phyloP scores from a whole-genome alignment of 2,329 filamentous ascomycete genomes.

The Grosmannia penicillata region DNA sequence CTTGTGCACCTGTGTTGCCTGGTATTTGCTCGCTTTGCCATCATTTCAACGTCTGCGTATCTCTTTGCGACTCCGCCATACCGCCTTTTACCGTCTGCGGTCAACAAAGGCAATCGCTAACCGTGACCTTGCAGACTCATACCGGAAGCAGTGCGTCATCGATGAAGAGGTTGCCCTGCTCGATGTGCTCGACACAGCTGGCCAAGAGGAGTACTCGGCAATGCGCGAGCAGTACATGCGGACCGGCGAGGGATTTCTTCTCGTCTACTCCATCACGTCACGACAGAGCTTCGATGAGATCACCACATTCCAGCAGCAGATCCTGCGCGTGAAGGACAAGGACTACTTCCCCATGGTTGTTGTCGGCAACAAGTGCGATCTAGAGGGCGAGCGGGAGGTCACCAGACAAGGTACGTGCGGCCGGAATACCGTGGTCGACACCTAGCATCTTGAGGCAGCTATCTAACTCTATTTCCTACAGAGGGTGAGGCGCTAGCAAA shows the following conservation, averaged over 20 bases:
- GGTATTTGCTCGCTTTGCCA: not conserved
- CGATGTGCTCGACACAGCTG: conserved; percentile 94
- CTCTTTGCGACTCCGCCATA: not conserved
- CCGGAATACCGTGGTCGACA: not conserved
- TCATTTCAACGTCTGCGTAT: too few species aligned
- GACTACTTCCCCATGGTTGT: conserved; percentile 99
- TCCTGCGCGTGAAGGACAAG: conserved; percentile 96
- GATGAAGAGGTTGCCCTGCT: conserved; percentile 96
- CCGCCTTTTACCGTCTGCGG: not conserved
- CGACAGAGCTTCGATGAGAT: conserved; percentile 97
- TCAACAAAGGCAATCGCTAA: conserved; percentile 1
- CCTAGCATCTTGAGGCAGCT: too few species aligned
- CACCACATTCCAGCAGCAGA: conserved; percentile 96
- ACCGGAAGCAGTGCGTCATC: conserved; percentile 98
- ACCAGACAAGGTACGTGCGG: conserved; percentile 64
- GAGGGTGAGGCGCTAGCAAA: conserved; percentile 80
- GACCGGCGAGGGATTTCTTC: conserved; percentile 91
- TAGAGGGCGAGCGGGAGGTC: conserved; percentile 84
- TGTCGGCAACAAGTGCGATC: conserved; percentile 98
- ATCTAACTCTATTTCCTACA: conserved; percentile 24
- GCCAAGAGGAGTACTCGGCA: conserved; percentile 97
- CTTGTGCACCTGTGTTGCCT: too few species aligned
- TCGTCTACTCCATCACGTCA: conserved; percentile 97
- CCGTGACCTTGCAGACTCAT: conserved; percentile 59
- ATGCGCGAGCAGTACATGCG: conserved; percentile 99